A percentile compares a stretch with the other conserved stretches of the same genome.
These are phyloP conservation scores for Penicillium palitans DNA, from an alignment of 2,329 filamentous ascomycete species.

Conservation along the genomic window DNA sequence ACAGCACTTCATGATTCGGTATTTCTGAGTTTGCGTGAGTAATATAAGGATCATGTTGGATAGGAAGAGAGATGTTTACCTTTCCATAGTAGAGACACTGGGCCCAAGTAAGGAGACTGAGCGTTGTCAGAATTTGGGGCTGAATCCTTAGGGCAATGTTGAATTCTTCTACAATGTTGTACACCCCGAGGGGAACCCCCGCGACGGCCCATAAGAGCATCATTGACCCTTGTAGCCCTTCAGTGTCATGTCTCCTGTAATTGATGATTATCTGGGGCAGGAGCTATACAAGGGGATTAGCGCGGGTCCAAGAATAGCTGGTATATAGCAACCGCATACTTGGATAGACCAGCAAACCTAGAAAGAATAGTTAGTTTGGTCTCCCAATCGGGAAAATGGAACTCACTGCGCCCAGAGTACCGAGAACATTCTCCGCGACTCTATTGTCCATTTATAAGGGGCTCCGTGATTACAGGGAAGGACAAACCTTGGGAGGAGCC, in stretches of 20 bases:
- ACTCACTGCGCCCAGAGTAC: constrained; percentile 34
- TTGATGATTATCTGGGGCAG: constrained; percentile 71
- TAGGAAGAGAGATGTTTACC: constrained; percentile 7
- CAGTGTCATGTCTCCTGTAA: constrained; percentile 64
- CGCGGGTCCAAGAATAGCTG: background rate
- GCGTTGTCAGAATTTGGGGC: constrained; percentile 55
- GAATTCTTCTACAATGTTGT: constrained; percentile 57
- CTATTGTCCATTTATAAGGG: constrained; percentile 26
- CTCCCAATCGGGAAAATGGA: background rate
- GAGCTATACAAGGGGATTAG: constrained; percentile 47
- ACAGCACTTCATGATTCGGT: constrained; percentile 53
- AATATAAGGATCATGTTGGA: background rate
- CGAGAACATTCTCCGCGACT: constrained; percentile 33
- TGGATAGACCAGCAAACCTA: constrained; percentile 66
- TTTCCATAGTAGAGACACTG: constrained; percentile 58
- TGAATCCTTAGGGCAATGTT: constrained; percentile 57
- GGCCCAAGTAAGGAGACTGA: constrained; percentile 56
- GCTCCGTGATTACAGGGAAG: background rate
- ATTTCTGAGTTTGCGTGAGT: constrained; percentile 45
- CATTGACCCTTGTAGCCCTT: constrained; percentile 66
- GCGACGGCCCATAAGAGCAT: constrained; percentile 69
- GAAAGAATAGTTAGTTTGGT: constrained; percentile 1
- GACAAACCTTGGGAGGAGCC: background rate
- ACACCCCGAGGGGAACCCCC: constrained; percentile 65
- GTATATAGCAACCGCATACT: constrained; percentile 38